A percentile compares a stretch with the other conserved stretches of the same genome.
Conservation (phyloP, 257 asterid genomes). For the Marsdenia floribunda region DNA sequence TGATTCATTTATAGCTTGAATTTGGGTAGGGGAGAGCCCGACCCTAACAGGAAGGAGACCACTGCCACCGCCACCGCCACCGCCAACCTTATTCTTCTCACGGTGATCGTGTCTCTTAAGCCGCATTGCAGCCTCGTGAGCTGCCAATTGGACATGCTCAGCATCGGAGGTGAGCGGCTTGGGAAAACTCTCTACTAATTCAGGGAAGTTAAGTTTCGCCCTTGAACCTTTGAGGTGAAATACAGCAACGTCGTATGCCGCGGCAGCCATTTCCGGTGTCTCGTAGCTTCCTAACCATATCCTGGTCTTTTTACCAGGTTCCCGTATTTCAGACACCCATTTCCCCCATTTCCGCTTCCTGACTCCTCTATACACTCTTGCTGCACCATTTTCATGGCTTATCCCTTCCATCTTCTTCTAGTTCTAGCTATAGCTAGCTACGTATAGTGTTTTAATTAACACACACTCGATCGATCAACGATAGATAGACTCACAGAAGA, state of each 20-base stretch:
- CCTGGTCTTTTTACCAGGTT: slow-evolving; percentile 45
- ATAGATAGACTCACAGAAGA: neutral
- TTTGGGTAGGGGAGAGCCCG: slow-evolving; percentile 44
- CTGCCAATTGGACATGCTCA: slow-evolving; percentile 38
- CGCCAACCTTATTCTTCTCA: neutral
- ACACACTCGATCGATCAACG: no score
- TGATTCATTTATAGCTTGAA: slow-evolving; percentile 58
- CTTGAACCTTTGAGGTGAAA: slow-evolving; percentile 40
- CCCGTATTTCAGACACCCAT: slow-evolving; percentile 65
- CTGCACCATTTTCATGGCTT: slow-evolving; percentile 6
- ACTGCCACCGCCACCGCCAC: slow-evolving; percentile 8
- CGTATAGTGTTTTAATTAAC: no score
- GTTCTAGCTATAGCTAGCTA: neutral
- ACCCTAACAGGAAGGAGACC: slow-evolving; percentile 29
- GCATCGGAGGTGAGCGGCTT: slow-evolving; percentile 34
- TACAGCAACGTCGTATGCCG: slow-evolving; percentile 60
- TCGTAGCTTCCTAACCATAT: slow-evolving; percentile 62
- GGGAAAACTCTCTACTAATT: slow-evolving; percentile 30
- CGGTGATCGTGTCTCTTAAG: slow-evolving; percentile 6
- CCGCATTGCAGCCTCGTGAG: slow-evolving; percentile 50
- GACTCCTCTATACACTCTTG: slow-evolving; percentile 31
- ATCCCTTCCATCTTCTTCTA: neutral
- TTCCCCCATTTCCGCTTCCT: slow-evolving; percentile 55
- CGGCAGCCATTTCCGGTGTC: slow-evolving; percentile 61
- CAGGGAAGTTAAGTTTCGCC: slow-evolving; percentile 49